Conservation (phyloP, 208 protist species). For the Acanthamoeba triangularis region DNA sequence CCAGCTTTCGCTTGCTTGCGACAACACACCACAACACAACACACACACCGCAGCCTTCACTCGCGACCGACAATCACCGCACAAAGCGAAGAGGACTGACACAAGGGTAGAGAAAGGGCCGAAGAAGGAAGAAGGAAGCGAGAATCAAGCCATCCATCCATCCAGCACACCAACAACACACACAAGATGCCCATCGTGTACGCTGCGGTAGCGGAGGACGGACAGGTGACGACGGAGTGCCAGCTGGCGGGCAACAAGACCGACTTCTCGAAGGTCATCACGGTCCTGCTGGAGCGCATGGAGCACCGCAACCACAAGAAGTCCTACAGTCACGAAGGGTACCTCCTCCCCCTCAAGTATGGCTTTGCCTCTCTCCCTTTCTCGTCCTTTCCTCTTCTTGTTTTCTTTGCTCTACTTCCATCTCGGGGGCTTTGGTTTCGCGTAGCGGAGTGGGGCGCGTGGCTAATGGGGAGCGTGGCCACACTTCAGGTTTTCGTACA, state of each 20-base stretch:
- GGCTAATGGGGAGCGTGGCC: background rate
- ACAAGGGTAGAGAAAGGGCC: too few relatives aligned
- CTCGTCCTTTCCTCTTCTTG: background rate
- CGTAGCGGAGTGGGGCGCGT: background rate
- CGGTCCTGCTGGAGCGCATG: conserved; percentile 53
- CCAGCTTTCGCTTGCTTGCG: too few relatives aligned
- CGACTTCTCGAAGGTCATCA: conserved; percentile 61
- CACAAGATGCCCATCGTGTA: conserved; percentile 56
- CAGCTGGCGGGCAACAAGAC: background rate
- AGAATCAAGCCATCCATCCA: too few relatives aligned
- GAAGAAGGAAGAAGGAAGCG: too few relatives aligned
- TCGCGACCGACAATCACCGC: too few relatives aligned
- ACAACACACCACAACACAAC: too few relatives aligned
- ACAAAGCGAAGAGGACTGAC: too few relatives aligned
- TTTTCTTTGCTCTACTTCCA: background rate
- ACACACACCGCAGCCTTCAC: too few relatives aligned
- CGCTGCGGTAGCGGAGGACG: conserved; percentile 64
- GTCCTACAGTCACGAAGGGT: conserved; percentile 75
- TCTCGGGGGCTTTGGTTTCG: background rate
- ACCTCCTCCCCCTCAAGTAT: conserved; percentile 19
- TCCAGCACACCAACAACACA: background rate
- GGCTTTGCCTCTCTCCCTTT: background rate
- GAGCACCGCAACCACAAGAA: conserved; percentile 72
- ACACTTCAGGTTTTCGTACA: conserved; percentile 47
- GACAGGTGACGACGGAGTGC: background rate